These are phyloP conservation scores for Pythium scleroteichum DNA, from an alignment of 352 stramenopile species.

Conservation along the genomic window DNA sequence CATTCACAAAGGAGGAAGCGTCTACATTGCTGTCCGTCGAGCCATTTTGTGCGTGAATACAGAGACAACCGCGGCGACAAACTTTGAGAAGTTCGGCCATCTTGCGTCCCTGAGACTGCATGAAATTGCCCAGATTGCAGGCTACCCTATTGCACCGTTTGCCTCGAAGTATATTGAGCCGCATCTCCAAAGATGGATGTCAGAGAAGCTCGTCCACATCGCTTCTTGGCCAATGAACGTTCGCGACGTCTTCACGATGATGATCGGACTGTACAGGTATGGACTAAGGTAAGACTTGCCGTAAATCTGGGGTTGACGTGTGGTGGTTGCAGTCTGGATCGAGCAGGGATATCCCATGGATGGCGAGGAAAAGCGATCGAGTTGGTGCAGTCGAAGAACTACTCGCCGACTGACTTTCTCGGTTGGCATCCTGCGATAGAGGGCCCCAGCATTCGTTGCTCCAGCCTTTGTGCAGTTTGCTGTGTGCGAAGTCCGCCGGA, in stretches of 20 bases:
- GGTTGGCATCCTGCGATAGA: constrained; percentile 83
- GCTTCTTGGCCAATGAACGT: constrained; percentile 56
- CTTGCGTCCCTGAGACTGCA: constrained; percentile 63
- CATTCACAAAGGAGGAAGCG: constrained; percentile 56
- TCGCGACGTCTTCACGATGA: constrained; percentile 73
- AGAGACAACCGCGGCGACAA: constrained; percentile 57
- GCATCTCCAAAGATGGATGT: constrained; percentile 69
- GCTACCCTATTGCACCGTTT: constrained; percentile 82
- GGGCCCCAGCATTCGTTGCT: constrained; percentile 67
- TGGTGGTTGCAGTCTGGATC: constrained; percentile 48
- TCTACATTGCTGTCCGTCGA: constrained; percentile 55
- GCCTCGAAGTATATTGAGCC: constrained; percentile 75
- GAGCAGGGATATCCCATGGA: constrained; percentile 58
- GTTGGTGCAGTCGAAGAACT: constrained; percentile 62
- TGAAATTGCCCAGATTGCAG: constrained; percentile 78
- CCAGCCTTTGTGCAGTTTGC: constrained; percentile 70
- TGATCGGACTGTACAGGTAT: constrained; percentile 80
- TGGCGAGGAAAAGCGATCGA: constrained; percentile 51
- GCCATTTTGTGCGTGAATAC: constrained; percentile 74
- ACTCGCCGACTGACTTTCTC: constrained; percentile 71
- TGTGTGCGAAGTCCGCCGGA: constrained; percentile 76
- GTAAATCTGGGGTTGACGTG: too few species aligned
- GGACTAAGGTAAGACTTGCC: too few species aligned
- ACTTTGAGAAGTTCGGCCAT: constrained; percentile 83
- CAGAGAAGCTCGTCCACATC: constrained; percentile 58